phyloP scores from a whole-genome alignment of 208 protist species.

The Acanthamoeba sp. region DNA sequence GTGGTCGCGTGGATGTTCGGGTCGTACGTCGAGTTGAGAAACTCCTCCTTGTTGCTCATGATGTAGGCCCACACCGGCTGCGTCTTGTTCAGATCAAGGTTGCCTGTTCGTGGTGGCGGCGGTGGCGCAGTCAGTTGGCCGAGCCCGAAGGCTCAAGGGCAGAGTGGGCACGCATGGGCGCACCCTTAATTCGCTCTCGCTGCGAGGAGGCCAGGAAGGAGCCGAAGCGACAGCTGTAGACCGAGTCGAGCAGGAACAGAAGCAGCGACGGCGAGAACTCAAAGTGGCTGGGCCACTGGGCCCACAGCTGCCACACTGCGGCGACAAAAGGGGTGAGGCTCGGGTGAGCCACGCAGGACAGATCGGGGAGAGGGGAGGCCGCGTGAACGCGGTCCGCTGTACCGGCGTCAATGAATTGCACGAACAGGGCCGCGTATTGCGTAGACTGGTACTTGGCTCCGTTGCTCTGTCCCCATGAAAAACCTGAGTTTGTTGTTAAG shows the following conservation, averaged over 20 bases:
- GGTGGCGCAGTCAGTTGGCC: no score
- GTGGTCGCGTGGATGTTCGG: neutral
- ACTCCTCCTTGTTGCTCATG: neutral
- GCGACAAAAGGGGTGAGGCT: neutral
- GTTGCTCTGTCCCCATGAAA: neutral
- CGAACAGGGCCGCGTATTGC: neutral
- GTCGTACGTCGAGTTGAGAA: neutral
- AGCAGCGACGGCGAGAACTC: conserved; percentile 7
- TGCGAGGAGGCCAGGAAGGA: conserved; percentile 10
- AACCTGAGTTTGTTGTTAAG: neutral
- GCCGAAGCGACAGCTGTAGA: conserved; percentile 49
- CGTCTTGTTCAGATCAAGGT: neutral
- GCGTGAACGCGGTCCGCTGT: no score
- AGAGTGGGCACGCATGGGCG: no score
- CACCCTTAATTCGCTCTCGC: neutral
- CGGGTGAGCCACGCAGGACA: neutral
- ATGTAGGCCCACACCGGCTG: conserved; percentile 8
- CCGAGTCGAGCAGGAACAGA: conserved; percentile 17
- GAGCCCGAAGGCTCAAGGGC: no score
- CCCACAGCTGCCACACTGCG: conserved; percentile 39
- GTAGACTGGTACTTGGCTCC: neutral
- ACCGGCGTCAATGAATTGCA: conserved; percentile 38
- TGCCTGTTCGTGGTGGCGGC: neutral
- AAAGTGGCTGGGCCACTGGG: neutral
- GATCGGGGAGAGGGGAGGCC: no score